Conservation (phyloP, 176 grass and related monocot genomes). For the Pontederia crassipes region DNA sequence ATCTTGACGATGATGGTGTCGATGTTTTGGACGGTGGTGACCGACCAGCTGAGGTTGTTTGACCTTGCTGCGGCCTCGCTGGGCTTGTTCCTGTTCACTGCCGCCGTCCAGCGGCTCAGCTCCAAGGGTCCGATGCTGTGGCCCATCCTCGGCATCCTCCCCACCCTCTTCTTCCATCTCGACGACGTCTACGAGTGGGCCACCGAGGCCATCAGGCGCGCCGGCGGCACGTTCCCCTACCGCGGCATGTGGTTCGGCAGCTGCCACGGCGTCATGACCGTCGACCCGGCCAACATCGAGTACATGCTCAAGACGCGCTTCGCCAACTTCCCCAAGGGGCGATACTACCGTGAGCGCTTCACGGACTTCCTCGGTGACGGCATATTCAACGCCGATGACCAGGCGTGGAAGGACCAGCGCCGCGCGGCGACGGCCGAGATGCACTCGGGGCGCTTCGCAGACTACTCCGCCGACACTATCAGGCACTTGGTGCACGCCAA, state of each 20-base stretch:
- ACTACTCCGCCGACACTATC: conserved; percentile 43
- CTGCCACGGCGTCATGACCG: conserved; percentile 44
- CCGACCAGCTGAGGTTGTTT: neutral
- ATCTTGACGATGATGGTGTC: too few species aligned
- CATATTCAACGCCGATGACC: conserved; percentile 80
- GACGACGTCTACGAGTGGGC: conserved; percentile 50
- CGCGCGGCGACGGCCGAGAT: conserved; percentile 56
- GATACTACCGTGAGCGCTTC: conserved; percentile 80
- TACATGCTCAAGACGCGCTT: conserved; percentile 63
- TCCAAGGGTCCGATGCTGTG: conserved; percentile 50
- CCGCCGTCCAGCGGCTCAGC: conserved; percentile 20
- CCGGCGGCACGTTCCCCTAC: conserved; percentile 68
- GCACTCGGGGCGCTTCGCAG: conserved; percentile 59
- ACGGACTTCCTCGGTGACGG: conserved; percentile 68
- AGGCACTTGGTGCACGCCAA: conserved; percentile 24
- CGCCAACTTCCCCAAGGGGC: conserved; percentile 75
- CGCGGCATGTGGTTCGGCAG: conserved; percentile 61
- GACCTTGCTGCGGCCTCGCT: conserved; percentile 33
- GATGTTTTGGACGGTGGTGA: neutral
- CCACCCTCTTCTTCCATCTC: conserved; percentile 39
- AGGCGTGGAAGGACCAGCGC: conserved; percentile 59
- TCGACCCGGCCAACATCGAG: conserved; percentile 62
- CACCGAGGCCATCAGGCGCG: conserved; percentile 14
- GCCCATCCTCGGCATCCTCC: conserved; percentile 65
- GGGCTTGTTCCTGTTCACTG: conserved; percentile 37